A percentile compares a stretch with the other conserved stretches of the same genome.
phyloP scores from a whole-genome alignment of 2,329 filamentous ascomycete genomes.

The Fusarium equiseti region DNA sequence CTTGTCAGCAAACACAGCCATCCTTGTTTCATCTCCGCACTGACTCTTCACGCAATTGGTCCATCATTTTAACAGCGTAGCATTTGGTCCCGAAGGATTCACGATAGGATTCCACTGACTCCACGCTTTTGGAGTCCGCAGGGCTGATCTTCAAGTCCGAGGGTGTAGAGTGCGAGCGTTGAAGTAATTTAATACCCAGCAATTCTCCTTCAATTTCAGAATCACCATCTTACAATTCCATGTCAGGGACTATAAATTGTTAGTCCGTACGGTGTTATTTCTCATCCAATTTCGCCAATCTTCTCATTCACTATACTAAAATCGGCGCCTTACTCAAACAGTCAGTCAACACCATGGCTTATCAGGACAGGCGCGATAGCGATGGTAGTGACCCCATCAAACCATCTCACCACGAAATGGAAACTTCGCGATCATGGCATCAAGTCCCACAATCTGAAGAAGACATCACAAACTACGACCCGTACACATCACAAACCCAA shows the following conservation, averaged over 20 bases:
- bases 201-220: neutral
- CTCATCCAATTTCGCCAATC: neutral
- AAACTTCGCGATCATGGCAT: slow-evolving; percentile 10
- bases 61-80: neutral
- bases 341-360: neutral
- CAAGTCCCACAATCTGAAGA: slow-evolving; percentile 15
- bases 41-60: neutral
- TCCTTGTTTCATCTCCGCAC: slow-evolving; percentile 2
- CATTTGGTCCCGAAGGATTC: slow-evolving; percentile 11
- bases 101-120: neutral
- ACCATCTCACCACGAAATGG: slow-evolving; percentile 29
- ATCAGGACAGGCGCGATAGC: slow-evolving; percentile 4
- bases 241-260: too few relatives aligned
- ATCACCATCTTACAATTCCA: neutral
- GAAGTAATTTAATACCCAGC: neutral
- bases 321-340: neutral
- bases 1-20: slow-evolving; percentile 17
- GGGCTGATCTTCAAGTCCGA: slow-evolving; percentile 22
- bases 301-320: neutral
- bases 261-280: neutral
- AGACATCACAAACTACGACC: slow-evolving; percentile 17
- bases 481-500: neutral
- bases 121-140: neutral
- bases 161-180: slow-evolving; percentile 2
- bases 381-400: slow-evolving; percentile 15